These are phyloP conservation scores for Sarcodon sp. DNA, from an alignment of 768 basidiomycete genomes.

Conservation along the genomic window DNA sequence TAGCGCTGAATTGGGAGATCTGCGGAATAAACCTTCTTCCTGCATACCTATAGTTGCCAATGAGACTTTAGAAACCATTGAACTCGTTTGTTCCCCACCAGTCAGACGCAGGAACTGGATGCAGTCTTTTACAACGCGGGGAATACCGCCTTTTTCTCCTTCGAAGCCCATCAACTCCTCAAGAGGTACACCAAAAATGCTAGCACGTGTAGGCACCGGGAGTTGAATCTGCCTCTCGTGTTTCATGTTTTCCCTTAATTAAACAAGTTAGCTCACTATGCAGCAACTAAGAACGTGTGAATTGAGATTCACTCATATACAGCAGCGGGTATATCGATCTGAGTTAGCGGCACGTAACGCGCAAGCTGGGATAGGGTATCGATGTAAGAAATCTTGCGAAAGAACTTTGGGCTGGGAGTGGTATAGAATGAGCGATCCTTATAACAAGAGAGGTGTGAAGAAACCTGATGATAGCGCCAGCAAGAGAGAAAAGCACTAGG, in stretches of 20 bases:
- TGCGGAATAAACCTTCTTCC: constrained; percentile 72
- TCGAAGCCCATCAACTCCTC: constrained; percentile 77
- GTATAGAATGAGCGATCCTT: not conserved
- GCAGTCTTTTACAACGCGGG: constrained; percentile 66
- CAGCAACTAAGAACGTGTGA: not conserved
- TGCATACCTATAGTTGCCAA: constrained; percentile 29
- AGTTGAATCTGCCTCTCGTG: constrained; percentile 58
- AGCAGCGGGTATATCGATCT: constrained; percentile 75
- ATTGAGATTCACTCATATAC: constrained; percentile 54
- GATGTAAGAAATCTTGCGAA: constrained; percentile 70
- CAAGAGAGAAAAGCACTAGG: constrained; percentile 78
- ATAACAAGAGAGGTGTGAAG: not conserved
- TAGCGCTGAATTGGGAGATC: constrained; percentile 62
- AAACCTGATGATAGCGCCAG: constrained; percentile 78
- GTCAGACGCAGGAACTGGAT: constrained; percentile 58
- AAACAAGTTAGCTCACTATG: constrained; percentile 1
- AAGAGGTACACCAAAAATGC: constrained; percentile 68
- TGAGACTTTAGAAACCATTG: not conserved
- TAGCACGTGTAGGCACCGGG: constrained; percentile 47
- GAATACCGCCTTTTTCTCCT: constrained; percentile 76
- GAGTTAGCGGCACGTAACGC: constrained; percentile 65
- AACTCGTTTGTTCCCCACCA: constrained; percentile 17
- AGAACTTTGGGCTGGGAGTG: constrained; percentile 70
- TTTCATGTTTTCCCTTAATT: constrained; percentile 61
- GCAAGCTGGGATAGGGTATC: constrained; percentile 71